Evolutionary conservation across 2,329 filamentous ascomycete genomes (phyloP).

Genomic region (Eutypella sp.): DNA sequence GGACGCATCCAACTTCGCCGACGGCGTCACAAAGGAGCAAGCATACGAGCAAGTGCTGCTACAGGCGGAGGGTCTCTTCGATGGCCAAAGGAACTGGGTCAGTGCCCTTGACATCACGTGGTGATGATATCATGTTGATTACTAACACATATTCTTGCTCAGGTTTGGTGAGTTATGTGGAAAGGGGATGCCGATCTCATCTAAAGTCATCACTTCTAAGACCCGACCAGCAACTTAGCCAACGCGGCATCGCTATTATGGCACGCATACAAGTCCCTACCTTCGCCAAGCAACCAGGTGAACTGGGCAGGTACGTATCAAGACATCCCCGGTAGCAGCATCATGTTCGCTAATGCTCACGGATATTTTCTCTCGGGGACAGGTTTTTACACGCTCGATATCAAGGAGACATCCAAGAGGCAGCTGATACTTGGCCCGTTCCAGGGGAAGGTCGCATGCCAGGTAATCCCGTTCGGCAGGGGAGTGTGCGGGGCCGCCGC

Average conservation of each 20-base stretch:
- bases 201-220: background rate
- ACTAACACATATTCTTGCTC: conserved; percentile 8
- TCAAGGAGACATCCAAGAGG: conserved; percentile 25
- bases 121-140: background rate
- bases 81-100: conserved; percentile 77
- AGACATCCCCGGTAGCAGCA: background rate
- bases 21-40: conserved; percentile 62
- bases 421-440: conserved; percentile 75
- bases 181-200: background rate
- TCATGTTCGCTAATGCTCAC: background rate
- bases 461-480: conserved; percentile 66
- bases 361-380: conserved; percentile 1
- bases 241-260: conserved; percentile 73
- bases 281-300: conserved; percentile 58
- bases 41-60: conserved; percentile 70
- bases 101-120: conserved; percentile 13
- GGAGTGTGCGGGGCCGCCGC: conserved; percentile 76
- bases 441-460: conserved; percentile 75
- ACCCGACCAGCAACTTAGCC: conserved; percentile 62
- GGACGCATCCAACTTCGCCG: conserved; percentile 68
- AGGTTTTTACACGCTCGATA: conserved; percentile 72
- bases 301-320: conserved; percentile 65
- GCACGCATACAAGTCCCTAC: conserved; percentile 72
- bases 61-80: conserved; percentile 64
- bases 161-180: conserved; percentile 36